Conservation (phyloP, 768 basidiomycete species). For the Ephemerocybe angulata region DNA sequence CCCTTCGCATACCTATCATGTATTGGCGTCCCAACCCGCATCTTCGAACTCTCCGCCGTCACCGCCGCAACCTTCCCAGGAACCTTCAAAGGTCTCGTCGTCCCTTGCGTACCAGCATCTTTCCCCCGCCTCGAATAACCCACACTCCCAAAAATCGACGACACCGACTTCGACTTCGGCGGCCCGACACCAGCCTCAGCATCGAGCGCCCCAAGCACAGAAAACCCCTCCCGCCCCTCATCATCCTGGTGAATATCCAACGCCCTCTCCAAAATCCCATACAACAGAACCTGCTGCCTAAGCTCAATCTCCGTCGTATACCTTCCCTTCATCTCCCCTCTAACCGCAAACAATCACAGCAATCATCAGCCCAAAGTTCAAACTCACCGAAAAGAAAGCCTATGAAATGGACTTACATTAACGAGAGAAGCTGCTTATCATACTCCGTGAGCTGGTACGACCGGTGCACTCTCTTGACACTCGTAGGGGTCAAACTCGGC, state of each 20-base stretch:
- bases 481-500: background rate
- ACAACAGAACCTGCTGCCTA: background rate
- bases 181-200: background rate
- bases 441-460: background rate
- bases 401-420: background rate
- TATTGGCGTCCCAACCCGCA: too few relatives aligned
- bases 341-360: background rate
- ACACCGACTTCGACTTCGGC: background rate
- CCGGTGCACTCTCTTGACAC: background rate
- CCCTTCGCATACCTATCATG: background rate
- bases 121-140: background rate
- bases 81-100: too few relatives aligned
- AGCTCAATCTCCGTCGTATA: background rate
- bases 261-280: background rate
- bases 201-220: background rate
- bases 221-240: background rate
- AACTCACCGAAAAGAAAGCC: background rate
- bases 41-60: too few relatives aligned
- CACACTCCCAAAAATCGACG: background rate
- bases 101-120: background rate
- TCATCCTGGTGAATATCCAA: background rate
- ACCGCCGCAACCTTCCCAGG: too few relatives aligned
- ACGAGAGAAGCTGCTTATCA: background rate
- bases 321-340: background rate
- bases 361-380: background rate